These are phyloP conservation scores for Saussurea involucrata DNA, from an alignment of 129 eudicot species.

Conservation along the genomic window DNA sequence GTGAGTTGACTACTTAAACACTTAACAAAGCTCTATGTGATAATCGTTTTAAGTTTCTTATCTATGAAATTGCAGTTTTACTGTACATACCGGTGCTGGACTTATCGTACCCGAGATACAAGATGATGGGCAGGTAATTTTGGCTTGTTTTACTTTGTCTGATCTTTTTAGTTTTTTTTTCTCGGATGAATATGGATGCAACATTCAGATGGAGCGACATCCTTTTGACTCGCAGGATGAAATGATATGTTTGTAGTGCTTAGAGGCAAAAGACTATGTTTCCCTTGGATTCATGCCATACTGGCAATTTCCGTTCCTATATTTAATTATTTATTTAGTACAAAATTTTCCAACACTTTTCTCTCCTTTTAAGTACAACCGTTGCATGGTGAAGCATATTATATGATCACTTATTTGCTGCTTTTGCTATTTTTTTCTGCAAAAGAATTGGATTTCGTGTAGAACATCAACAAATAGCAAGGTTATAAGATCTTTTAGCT, in stretches of 20 bases:
- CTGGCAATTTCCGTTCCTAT: too few relatives aligned
- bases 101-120: slow-evolving; percentile 92
- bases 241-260: too few relatives aligned
- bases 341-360: too few relatives aligned
- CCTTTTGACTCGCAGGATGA: too few relatives aligned
- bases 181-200: too few relatives aligned
- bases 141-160: background rate
- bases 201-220: too few relatives aligned
- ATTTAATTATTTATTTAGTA: too few relatives aligned
- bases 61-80: slow-evolving; percentile 53
- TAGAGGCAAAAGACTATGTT: too few relatives aligned
- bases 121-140: slow-evolving; percentile 80
- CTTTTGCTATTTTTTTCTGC: background rate
- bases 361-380: background rate
- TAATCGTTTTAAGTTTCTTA: background rate
- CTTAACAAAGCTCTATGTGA: background rate
- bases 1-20: background rate
- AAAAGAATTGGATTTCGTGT: background rate
- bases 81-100: slow-evolving; percentile 96
- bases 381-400: background rate
- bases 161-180: background rate
- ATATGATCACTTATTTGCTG: background rate
- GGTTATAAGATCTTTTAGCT: background rate
- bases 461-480: background rate
- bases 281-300: too few relatives aligned